Evolutionary conservation across 176 grass and related monocot species (phyloP).

Genomic region (Zea luxurians): DNA sequence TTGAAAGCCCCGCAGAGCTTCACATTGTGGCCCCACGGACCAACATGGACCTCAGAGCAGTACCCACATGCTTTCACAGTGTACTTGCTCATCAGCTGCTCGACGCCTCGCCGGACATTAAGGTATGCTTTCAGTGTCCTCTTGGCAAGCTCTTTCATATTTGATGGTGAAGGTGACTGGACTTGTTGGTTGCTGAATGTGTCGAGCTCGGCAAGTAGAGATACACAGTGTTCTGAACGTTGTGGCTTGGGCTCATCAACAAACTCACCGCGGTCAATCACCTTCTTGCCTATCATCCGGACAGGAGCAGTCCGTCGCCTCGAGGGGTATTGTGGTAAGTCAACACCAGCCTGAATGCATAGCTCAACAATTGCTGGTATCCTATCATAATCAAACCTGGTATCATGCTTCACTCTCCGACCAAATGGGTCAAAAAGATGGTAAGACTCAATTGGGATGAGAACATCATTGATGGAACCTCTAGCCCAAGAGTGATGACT

Average conservation of each 20-base stretch:
- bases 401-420: slow-evolving; percentile 81
- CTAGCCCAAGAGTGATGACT: slow-evolving; percentile 80
- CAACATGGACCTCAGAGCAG: slow-evolving; percentile 86
- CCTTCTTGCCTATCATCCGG: slow-evolving; percentile 86
- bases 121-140: slow-evolving; percentile 75
- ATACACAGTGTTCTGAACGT: slow-evolving; percentile 54
- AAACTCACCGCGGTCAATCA: slow-evolving; percentile 65
- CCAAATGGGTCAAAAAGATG: slow-evolving; percentile 94
- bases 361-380: slow-evolving; percentile 91
- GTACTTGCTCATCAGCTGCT: slow-evolving; percentile 73
- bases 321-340: slow-evolving; percentile 79
- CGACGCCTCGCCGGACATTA: slow-evolving; percentile 53
- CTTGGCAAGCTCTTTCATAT: slow-evolving; percentile 62
- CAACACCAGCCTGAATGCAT: slow-evolving; percentile 90
- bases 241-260: slow-evolving; percentile 72
- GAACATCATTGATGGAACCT: slow-evolving; percentile 76
- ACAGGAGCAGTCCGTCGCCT: slow-evolving; percentile 70
- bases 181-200: slow-evolving; percentile 55
- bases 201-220: slow-evolving; percentile 77
- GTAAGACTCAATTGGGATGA: slow-evolving; percentile 86
- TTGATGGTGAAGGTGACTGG: slow-evolving; percentile 32
- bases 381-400: slow-evolving; percentile 73
- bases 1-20: slow-evolving; percentile 94
- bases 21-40: slow-evolving; percentile 89
- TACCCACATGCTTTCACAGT: slow-evolving; percentile 89